Base-by-base conservation (phyloP, 2,329 filamentous ascomycete species). In the Corynespora cassiicola region DNA sequence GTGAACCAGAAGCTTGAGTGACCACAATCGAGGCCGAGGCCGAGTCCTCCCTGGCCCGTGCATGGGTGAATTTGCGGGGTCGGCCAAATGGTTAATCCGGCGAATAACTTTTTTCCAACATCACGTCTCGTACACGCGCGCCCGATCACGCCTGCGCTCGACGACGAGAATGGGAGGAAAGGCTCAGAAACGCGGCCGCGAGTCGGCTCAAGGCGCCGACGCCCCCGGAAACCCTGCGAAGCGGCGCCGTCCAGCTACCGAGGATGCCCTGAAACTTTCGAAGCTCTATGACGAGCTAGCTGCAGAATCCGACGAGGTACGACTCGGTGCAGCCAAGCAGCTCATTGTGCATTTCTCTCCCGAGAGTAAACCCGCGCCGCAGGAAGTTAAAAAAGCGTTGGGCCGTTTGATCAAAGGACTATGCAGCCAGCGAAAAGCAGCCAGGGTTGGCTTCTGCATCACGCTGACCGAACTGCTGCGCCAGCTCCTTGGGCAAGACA, bases 371-470 rank as follows among this genome's bases (percentile, higher is more conserved):
- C 68, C 71, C 15, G 54, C 62, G 23, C 56, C 61, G 7, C 57
- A 69, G 24, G 61, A 66, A 20, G 59, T 75, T 14, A 65, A 74
- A 30, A 61, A 63, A 17, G 67, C 66, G 4, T 47, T 75, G 14
- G 64, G 63, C 18, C 64, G 74, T 34, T 75, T 99, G 23, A 89
- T 96, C 65, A 84, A 88, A 37, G 94, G 94, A 25, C 82, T 97
- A 12, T 90, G 91, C 45, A 96, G 90, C 65, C 86, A 90, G 37
- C 85, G 90, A 40, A 96, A 96, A 72, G 89, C 88, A 9, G 90
- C 92, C 12, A 81, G 94, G 17, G 74, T 94, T 33, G 94, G 94
- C 3, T 96, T 95, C 66, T 95, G 90, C 36, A 78, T 96, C 38
- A 92, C 92, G 0, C 73, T 97, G 52, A 87, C 90, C 0, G 91